phyloP scores from a whole-genome alignment of 495 filamentous ascomycete species.

The Baudoinia panamericana region DNA sequence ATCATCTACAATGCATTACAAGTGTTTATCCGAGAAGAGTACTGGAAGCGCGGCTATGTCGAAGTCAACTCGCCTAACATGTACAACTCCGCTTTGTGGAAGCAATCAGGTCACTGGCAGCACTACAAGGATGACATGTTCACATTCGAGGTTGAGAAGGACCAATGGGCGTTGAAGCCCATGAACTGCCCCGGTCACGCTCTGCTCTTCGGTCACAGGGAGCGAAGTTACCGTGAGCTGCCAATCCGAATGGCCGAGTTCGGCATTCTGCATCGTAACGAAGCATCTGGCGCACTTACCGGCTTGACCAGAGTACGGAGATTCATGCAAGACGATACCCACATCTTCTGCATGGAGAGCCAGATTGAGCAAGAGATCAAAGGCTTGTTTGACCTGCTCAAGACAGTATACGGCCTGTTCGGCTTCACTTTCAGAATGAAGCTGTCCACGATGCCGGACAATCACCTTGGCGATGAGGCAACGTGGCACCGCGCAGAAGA shows the following conservation, averaged over 20 bases:
- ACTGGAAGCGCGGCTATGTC: conserved; percentile 86
- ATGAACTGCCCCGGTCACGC: conserved; percentile 97
- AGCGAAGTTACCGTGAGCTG: conserved; percentile 73
- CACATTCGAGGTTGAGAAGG: conserved; percentile 78
- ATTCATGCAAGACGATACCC: conserved; percentile 91
- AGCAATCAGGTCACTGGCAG: conserved; percentile 85
- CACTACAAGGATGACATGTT: conserved; percentile 99
- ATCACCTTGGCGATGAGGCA: conserved; percentile 71
- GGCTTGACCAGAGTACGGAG: conserved; percentile 83
- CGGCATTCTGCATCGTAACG: conserved; percentile 86
- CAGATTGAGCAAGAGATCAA: conserved; percentile 74
- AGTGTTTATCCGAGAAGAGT: conserved; percentile 66
- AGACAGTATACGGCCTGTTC: conserved; percentile 71
- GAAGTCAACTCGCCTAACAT: conserved; percentile 95
- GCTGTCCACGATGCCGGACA: conserved; percentile 87
- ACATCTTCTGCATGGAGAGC: conserved; percentile 79
- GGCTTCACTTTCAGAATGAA: conserved; percentile 95
- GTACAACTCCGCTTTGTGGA: conserved; percentile 84
- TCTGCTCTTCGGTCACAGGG: conserved; percentile 62
- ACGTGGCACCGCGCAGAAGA: conserved; percentile 81
- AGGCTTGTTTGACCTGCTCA: conserved; percentile 78
- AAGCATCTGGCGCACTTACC: conserved; percentile 80
- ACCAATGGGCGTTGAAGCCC: conserved; percentile 75
- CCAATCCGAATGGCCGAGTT: conserved; percentile 89
- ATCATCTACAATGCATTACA: conserved; percentile 83